Base-by-base conservation (phyloP, 225 moss, liverwort and hornwort species). In the Neckera pumila region DNA sequence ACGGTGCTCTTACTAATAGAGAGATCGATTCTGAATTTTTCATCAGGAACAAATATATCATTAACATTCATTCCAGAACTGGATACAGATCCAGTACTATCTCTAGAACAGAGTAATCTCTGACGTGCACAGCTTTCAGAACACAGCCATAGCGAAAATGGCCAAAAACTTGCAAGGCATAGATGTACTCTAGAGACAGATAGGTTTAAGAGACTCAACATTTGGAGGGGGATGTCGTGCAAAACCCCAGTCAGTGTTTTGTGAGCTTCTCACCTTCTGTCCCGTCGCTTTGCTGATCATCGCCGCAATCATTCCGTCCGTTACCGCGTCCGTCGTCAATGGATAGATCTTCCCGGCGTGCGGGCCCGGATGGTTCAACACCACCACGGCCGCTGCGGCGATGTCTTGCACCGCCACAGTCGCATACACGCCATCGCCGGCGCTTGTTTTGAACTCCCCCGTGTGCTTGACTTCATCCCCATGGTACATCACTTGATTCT, bases 321-420 rank as follows among this genome's bases (percentile, higher is more conserved):
- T 82, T 38, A 91, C 82, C 4, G 87, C 90, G 23, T 94, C 92
- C 47, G 89, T 61, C 17, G 84, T 47, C 73, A 93, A 74, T 6
- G 86, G 81, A 69, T 91, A 93, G 21, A n/a, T 64, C 79, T 90
- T 84, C 15, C 88, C 88, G 5, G 45, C 82, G 40, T 93, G 91
- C 23, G 18, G 27, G 1, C 11, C 28, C 3, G 85, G 89, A 45
- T 92, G 8, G 30, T 58, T 86, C 51, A 93, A 8, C 75, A 89
- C 93, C 47, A 11, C 86, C 53, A 13, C 89, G 7, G 91, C 92
- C 4, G 85, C 93, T 11, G 74, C 89, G 23, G 89, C 92, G 26
- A 93, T 91, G 86, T 93, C 92, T 57, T 81, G 47, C 16, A 93
- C 22, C 8, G 92, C 88, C 17, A 93, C 88, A 21, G 20, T 58